Evolutionary conservation across 2,329 filamentous ascomycete genomes (phyloP).

Genomic region (Ophiocordyceps robertsii): DNA sequence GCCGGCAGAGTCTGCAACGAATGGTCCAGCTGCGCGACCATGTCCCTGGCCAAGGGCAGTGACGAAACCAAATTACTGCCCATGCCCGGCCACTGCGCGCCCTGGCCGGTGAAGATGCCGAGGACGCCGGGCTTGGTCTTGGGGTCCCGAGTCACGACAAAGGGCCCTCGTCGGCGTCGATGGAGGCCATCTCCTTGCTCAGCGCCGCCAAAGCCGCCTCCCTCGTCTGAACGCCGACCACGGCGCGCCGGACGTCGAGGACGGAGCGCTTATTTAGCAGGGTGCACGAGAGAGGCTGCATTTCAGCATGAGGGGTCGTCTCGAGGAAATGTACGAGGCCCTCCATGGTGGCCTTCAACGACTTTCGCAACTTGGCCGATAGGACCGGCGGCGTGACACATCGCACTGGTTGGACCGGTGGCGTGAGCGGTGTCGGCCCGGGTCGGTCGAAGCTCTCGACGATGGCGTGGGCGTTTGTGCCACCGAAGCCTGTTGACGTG

Average conservation of each 20-base stretch:
- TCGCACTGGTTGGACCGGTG: no score
- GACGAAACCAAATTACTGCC: slow-evolving; percentile 11
- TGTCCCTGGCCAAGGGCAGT: neutral
- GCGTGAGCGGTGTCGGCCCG: neutral
- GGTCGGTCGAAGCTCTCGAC: slow-evolving; percentile 8
- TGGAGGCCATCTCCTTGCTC: no score
- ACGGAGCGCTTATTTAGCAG: no score
- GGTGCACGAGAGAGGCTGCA: no score
- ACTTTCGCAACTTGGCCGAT: no score
- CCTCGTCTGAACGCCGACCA: no score
- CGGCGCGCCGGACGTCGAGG: no score
- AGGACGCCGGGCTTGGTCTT: slow-evolving; percentile 3
- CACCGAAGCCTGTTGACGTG: slow-evolving; percentile 25
- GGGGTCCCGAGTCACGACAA: neutral
- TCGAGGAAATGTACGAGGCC: no score
- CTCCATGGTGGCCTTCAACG: no score
- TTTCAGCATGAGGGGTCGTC: no score
- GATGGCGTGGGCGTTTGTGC: slow-evolving; percentile 32
- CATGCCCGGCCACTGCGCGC: slow-evolving; percentile 20
- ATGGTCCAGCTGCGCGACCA: neutral
- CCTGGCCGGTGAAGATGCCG: slow-evolving; percentile 20
- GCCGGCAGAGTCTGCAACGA: neutral
- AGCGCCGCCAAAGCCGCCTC: no score
- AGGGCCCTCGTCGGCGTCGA: neutral
- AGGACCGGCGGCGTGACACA: neutral